Conservation (phyloP, 129 eudicot genomes). For the Flaveria ramosissima region DNA sequence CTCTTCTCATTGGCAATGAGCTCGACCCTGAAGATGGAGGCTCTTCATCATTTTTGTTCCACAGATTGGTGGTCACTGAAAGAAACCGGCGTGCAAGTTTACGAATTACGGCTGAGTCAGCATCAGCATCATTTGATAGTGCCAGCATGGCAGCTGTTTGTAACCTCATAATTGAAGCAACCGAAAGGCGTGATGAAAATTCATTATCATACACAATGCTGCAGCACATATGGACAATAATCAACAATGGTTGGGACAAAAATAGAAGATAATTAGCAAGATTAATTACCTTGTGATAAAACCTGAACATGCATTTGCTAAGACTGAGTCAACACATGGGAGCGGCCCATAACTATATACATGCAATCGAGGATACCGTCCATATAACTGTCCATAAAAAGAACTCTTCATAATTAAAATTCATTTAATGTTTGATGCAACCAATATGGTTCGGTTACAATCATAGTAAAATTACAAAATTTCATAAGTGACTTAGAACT, state of each 20-base stretch:
- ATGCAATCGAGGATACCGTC: constrained; percentile 56
- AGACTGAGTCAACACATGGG: constrained; percentile 62
- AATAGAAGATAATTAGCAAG: constrained; percentile 3
- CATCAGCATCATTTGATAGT: constrained; percentile 44
- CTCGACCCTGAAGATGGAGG: constrained; percentile 31
- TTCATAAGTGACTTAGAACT: neutral
- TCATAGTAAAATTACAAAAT: neutral
- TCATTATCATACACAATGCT: constrained; percentile 65
- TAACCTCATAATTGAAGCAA: constrained; percentile 66
- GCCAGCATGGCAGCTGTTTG: constrained; percentile 68
- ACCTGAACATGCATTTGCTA: constrained; percentile 71
- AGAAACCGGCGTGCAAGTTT: constrained; percentile 56
- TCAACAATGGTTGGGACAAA: neutral
- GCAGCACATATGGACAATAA: constrained; percentile 26
- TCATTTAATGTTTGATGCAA: constrained; percentile 10
- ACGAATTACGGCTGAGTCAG: constrained; percentile 45
- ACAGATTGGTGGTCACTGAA: constrained; percentile 35
- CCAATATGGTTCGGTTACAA: neutral
- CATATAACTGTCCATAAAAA: constrained; percentile 43
- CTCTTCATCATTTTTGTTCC: constrained; percentile 21
- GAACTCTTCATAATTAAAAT: neutral
- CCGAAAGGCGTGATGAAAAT: constrained; percentile 73
- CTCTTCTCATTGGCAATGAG: constrained; percentile 27
- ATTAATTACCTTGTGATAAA: constrained; percentile 62
- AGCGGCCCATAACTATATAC: constrained; percentile 75